Conservation (phyloP, 2,329 filamentous ascomycete genomes). For the Xylaria sp. region DNA sequence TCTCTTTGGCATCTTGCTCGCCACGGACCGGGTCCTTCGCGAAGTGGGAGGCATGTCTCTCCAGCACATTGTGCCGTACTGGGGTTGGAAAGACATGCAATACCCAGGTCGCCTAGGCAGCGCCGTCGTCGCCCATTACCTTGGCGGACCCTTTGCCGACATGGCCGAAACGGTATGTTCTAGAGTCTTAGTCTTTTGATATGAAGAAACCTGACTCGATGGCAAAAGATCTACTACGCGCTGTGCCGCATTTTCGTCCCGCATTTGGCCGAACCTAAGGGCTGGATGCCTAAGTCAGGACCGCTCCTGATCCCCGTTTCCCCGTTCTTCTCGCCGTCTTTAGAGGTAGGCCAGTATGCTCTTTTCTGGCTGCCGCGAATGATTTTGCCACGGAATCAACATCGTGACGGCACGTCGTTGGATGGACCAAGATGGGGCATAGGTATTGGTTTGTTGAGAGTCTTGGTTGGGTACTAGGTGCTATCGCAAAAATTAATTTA, state of each 20-base stretch:
- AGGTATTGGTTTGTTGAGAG: conserved; percentile 7
- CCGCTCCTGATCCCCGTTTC: conserved; percentile 9
- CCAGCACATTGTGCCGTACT: conserved; percentile 22
- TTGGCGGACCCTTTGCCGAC: conserved; percentile 18
- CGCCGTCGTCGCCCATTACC: conserved; percentile 15
- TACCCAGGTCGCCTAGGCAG: conserved; percentile 15
- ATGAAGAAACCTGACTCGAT: conserved; percentile 10
- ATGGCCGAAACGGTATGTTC: conserved; percentile 22
- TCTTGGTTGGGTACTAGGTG: conserved; percentile 7
- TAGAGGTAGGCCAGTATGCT: neutral
- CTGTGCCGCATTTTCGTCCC: conserved; percentile 21
- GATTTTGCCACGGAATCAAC: conserved; percentile 8
- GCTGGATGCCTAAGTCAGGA: conserved; percentile 9
- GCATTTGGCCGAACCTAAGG: conserved; percentile 13
- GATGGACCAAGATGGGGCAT: conserved; percentile 8
- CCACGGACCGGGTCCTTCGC: conserved; percentile 6
- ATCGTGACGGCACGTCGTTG: neutral
- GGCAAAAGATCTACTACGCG: conserved; percentile 22
- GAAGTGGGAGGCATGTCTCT: conserved; percentile 8
- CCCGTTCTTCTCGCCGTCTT: conserved; percentile 8
- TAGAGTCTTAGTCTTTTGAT: conserved; percentile 1
- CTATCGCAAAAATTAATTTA: neutral
- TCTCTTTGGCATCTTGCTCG: conserved; percentile 18
- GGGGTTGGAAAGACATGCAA: conserved; percentile 14
- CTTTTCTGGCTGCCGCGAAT: conserved; percentile 18